phyloP scores from a whole-genome alignment of 768 basidiomycete species.

The Termitomyces sp. region DNA sequence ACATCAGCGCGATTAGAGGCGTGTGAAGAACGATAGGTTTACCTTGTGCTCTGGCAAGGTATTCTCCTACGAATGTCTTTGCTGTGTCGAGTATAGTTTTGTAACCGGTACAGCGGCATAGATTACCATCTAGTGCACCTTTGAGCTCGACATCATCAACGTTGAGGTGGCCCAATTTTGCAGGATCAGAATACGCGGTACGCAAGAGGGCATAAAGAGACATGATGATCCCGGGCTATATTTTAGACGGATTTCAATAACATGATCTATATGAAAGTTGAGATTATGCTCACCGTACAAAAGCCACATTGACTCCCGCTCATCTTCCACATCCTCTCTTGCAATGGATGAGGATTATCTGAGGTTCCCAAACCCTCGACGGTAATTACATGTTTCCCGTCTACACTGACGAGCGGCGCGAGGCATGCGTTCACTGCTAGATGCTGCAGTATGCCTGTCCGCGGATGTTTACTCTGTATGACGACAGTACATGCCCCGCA shows the following conservation, averaged over 20 bases:
- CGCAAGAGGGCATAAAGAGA: constrained; percentile 13
- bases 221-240: constrained; percentile 13
- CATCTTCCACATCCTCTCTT: constrained; percentile 15
- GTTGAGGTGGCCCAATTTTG: constrained; percentile 9
- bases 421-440: constrained; percentile 12
- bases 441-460: constrained; percentile 10
- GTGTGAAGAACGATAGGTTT: neutral
- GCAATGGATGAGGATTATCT: constrained; percentile 13
- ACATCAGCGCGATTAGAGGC: neutral
- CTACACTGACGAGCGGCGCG: constrained; percentile 12
- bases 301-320: constrained; percentile 15
- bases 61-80: constrained; percentile 15
- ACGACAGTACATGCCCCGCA: constrained; percentile 14
- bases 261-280: neutral
- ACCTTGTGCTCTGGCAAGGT: constrained; percentile 8
- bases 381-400: constrained; percentile 13
- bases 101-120: constrained; percentile 14
- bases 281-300: constrained; percentile 6
- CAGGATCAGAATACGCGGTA: constrained; percentile 13
- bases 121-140: constrained; percentile 13
- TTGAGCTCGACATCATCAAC: constrained; percentile 13
- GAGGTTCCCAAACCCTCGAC: constrained; percentile 11
- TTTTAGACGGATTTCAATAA: neutral
- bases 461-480: constrained; percentile 12
- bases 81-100: constrained; percentile 12